Evolutionary conservation across 495 filamentous ascomycete species (phyloP).

Genomic region (Penicillium robsamsonii): DNA sequence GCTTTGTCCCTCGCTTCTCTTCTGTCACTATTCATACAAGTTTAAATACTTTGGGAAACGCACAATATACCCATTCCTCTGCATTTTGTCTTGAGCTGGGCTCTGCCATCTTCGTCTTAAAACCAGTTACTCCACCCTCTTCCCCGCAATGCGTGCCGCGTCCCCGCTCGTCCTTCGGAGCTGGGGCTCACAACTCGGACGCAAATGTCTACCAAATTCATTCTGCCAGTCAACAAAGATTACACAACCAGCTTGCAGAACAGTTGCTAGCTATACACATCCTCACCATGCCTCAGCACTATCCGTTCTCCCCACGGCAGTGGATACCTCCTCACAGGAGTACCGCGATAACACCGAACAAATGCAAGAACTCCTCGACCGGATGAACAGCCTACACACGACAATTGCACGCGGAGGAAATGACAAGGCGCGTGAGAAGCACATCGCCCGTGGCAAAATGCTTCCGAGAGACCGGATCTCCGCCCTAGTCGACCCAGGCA

Average conservation of each 20-base stretch:
- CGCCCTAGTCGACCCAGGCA: slow-evolving; percentile 82
- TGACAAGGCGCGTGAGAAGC: slow-evolving; percentile 84
- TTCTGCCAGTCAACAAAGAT: slow-evolving; percentile 9
- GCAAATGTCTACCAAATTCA: slow-evolving; percentile 10
- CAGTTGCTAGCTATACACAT: slow-evolving; percentile 60
- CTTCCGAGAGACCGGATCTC: slow-evolving; percentile 86
- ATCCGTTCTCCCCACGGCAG: slow-evolving; percentile 69
- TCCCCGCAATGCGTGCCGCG: slow-evolving; percentile 41
- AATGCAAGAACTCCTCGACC: slow-evolving; percentile 69
- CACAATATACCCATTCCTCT: not conserved
- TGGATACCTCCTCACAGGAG: slow-evolving; percentile 74
- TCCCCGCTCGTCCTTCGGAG: slow-evolving; percentile 39
- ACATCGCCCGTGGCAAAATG: slow-evolving; percentile 88
- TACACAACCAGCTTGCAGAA: slow-evolving; percentile 12
- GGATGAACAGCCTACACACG: slow-evolving; percentile 65
- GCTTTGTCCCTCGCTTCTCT: slow-evolving; percentile 15
- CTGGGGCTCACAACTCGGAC: slow-evolving; percentile 27
- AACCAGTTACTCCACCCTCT: slow-evolving; percentile 5
- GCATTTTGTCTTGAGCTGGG: not conserved
- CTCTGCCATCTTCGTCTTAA: slow-evolving; percentile 2
- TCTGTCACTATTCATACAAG: not conserved
- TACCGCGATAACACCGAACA: slow-evolving; percentile 79
- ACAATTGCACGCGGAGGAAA: slow-evolving; percentile 74
- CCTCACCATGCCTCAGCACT: slow-evolving; percentile 70
- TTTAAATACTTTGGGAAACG: not conserved